Evolutionary conservation across 805 yeast genomes (phyloP).

Genomic region (Cyberlindnera americana): DNA sequence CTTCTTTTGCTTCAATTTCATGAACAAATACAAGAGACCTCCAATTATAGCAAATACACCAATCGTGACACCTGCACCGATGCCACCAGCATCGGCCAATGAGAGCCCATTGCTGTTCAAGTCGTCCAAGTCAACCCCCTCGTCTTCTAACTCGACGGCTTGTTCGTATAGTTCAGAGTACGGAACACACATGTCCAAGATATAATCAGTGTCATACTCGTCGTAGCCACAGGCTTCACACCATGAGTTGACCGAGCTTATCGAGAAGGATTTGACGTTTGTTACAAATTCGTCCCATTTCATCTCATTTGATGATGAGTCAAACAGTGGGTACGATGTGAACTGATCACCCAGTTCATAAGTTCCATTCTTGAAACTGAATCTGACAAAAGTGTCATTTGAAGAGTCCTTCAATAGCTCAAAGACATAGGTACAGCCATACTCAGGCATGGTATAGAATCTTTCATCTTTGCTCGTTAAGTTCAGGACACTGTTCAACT

Average conservation of each 20-base stretch:
- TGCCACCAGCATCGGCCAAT: constrained; percentile 46
- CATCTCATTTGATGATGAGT: constrained; percentile 29
- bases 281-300: constrained; percentile 36
- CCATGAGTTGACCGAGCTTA: constrained; percentile 34
- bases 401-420: constrained; percentile 33
- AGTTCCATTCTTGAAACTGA: constrained; percentile 46
- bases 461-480: constrained; percentile 31
- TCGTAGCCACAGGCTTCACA: constrained; percentile 36
- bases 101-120: constrained; percentile 19
- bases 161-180: constrained; percentile 31
- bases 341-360: constrained; percentile 29
- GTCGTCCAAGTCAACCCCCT: constrained; percentile 31
- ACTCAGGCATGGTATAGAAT: constrained; percentile 46
- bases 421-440: constrained; percentile 44
- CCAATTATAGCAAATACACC: constrained; percentile 38
- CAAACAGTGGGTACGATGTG: constrained; percentile 37
- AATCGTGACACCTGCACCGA: constrained; percentile 46
- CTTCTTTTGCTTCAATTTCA: constrained; percentile 9
- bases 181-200: constrained; percentile 33
- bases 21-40: constrained; percentile 25
- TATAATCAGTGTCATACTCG: constrained; percentile 15
- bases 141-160: constrained; percentile 28
- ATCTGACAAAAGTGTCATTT: constrained; percentile 34
- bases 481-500: constrained; percentile 34
- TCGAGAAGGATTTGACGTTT: constrained; percentile 27